Evolutionary conservation across 129 eudicot species (phyloP), one percentile per base, ranked within the genome.

Genomic region (carrot (Daucus carota)): DNA sequence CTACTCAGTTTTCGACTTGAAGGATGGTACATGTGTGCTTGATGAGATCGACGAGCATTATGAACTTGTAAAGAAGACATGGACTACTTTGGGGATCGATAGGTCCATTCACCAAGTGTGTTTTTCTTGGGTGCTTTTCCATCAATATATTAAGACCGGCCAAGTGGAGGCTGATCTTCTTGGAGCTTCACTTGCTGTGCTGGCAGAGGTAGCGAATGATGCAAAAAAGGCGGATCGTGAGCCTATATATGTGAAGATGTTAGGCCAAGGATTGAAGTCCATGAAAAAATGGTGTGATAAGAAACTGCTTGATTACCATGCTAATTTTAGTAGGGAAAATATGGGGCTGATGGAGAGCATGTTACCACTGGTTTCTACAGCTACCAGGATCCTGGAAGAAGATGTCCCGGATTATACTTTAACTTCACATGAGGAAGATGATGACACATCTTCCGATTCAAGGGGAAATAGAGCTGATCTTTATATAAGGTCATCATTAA

Each of bases 41-140:
- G 99, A 94, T 20, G 93, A 91, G 77, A 89, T 89, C 3, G 99
- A 94, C 34, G 97, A 94, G 80, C 80, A 91, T 7, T 36, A 89
- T 0, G 99, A 94, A 80, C 86, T 94, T 0, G 89, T 94, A 88
- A 91, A 91, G 80, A 94, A 94, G 78, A 91, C 99, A 31, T 94
- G 99, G 99, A 54, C 88, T 4, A 89, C 88, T 1, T 54, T 94
- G 28, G 97, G 96, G 22, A 81, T 91, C 32, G 87, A 82, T 48
- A 83, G 84, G 29, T 73, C 96, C 1, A 77, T 94, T 11, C 99
- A 94, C 32, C 89, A 89, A 73, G 52, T 94, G 76, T 94, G 99
- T 73, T 85, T 94, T 71, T 84, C 94, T 38, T 94, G 97, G 97
- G 92, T 94, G 11, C 80, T 94, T 54, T 94, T 94, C 34, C 81